Conservation (phyloP, 257 asterid species). For the Solanum megistacrolobum region DNA sequence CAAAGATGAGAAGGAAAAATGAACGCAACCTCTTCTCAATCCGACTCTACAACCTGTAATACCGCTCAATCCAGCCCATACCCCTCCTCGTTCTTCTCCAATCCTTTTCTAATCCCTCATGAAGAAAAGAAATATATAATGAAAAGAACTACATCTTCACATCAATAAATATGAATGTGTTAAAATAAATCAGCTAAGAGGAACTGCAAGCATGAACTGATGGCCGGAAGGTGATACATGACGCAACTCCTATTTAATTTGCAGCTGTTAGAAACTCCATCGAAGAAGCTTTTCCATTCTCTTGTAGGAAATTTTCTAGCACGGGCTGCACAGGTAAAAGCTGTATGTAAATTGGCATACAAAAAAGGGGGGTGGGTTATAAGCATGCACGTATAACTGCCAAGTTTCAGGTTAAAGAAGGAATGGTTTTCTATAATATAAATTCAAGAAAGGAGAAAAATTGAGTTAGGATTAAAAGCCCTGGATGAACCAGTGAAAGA, state of each 20-base stretch:
- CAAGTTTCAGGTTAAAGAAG: not conserved
- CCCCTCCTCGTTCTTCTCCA: not conserved
- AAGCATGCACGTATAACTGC: not conserved
- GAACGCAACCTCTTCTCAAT: not conserved
- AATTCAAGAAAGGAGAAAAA: not conserved
- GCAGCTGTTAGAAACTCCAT: slow-evolving; percentile 29
- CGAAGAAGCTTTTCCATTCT: slow-evolving; percentile 39
- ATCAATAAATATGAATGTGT: not conserved
- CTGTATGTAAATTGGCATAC: not conserved
- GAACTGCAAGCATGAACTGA: not conserved
- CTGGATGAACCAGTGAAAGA: not conserved
- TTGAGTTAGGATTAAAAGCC: not conserved
- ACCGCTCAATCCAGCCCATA: not conserved
- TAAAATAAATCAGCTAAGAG: not conserved
- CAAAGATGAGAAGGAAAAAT: not conserved
- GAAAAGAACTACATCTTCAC: not conserved
- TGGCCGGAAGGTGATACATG: not conserved
- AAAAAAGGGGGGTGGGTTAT: not conserved
- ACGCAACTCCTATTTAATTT: slow-evolving; percentile 6
- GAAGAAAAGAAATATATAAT: not conserved
- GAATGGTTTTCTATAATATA: not conserved
- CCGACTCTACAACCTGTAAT: not conserved
- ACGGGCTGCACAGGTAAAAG: slow-evolving; percentile 34
- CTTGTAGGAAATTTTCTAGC: slow-evolving; percentile 37
- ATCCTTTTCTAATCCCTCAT: not conserved